A percentile compares a stretch with the other conserved stretches of the same genome.
phyloP scores from a whole-genome alignment of 176 grass and related monocot genomes.

The Microstegium vimineum region DNA sequence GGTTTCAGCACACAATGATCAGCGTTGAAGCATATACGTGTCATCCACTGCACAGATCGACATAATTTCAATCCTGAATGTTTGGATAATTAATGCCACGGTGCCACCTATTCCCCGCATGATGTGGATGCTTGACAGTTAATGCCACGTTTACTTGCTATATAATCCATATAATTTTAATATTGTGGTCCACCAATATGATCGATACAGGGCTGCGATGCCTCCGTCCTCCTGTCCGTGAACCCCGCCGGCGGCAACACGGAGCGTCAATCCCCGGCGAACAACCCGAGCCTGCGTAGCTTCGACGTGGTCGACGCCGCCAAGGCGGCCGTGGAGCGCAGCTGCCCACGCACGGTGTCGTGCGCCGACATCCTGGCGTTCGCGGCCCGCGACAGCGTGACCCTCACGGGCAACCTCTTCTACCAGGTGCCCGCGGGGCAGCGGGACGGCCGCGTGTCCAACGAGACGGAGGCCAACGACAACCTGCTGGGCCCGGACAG shows the following conservation, averaged over 20 bases:
- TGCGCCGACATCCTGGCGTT: constrained; percentile 73
- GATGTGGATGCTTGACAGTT: neutral
- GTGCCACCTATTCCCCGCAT: no score
- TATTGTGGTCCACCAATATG: no score
- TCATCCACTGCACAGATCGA: no score
- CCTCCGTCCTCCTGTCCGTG: constrained; percentile 17
- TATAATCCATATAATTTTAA: no score
- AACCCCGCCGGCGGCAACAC: constrained; percentile 22
- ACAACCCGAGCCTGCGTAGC: constrained; percentile 52
- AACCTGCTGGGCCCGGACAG: constrained; percentile 41
- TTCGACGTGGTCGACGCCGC: constrained; percentile 46
- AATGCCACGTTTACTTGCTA: neutral
- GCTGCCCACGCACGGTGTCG: constrained; percentile 47
- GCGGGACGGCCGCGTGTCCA: constrained; percentile 49
- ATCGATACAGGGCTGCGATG: neutral
- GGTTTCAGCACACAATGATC: no score
- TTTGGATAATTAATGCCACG: no score
- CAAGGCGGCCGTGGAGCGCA: constrained; percentile 38
- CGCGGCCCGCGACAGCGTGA: constrained; percentile 49
- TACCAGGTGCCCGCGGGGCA: constrained; percentile 64
- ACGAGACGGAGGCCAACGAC: neutral
- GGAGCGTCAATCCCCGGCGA: neutral
- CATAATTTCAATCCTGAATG: no score
- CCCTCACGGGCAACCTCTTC: constrained; percentile 53
- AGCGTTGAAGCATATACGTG: no score